Base-by-base conservation (phyloP, 2,329 filamentous ascomycete species). In the Monilinia polystroma region DNA sequence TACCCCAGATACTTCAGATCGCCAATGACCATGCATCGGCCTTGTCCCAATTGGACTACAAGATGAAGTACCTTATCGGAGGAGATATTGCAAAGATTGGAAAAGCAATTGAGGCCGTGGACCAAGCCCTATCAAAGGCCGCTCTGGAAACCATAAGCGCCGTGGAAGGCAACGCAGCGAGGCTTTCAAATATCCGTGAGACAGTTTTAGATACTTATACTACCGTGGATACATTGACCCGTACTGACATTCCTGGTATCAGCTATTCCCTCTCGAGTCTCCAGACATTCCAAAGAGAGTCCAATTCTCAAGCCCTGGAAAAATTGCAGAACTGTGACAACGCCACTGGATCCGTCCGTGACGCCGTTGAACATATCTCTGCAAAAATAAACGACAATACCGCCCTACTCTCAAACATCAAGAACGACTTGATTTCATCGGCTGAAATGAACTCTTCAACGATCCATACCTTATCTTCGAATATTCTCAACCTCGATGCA, bases 241-340 rank as follows among this genome's bases (percentile, higher is more conserved):
- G 26, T 66, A 66, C 64, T 66, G 51, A 66, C 64, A 66, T 66
- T 66, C 64, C 64, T 66, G 64, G 64, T 62, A 66, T 66, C 64
- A 66, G 64, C 64, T 66, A 60, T 60, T 52, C 43, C 58, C 64
- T 66, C 64, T 59, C 58, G 64, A 66, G 56, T 26, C 51, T 66
- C 64, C 35, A 66, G 38, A 54, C 47, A 54, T 45, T 62, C 64
- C 64, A 66, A 54, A 66, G 64, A 66, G 35, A 66, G 56, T 66
- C 56, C 56, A 51, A 54, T 66, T 41, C 56, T 66, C 64, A 66
- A 47, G 23, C 64, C 64, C 26, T 66, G 64, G 64, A 66, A 62
- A 66, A 43, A 62, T 43, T 66, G 56, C 64, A 66, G 45, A 52
- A 51, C 56, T 23, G 45, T 59, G 35, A 53, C 64, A n/a, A 29